Evolutionary conservation across 169 alveolate species (phyloP).

Genomic region (Plasmodium berghei): DNA sequence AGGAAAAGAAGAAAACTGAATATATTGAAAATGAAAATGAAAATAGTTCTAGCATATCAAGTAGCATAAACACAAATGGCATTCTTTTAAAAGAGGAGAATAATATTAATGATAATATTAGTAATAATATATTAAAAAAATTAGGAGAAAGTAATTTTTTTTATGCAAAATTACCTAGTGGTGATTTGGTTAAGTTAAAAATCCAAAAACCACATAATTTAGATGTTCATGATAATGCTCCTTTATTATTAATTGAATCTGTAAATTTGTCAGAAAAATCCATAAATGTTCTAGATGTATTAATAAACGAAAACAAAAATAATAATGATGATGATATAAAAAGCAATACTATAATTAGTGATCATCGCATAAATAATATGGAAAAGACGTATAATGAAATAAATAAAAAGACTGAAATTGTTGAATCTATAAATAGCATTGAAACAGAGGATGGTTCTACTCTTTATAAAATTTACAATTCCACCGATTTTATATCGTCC

Average conservation of each 20-base stretch:
- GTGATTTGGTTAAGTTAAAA: conserved; percentile 68
- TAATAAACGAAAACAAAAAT: conserved; percentile 1
- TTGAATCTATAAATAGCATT: conserved; percentile 32
- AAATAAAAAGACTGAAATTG: conserved; percentile 1
- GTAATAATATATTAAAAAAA: conserved; percentile 26
- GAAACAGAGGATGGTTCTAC: conserved; percentile 20
- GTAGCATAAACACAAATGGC: not conserved
- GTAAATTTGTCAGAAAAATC: conserved; percentile 19
- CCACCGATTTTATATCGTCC: too few relatives aligned
- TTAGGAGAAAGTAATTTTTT: conserved; percentile 38
- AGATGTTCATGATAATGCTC: conserved; percentile 42
- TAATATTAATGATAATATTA: not conserved
- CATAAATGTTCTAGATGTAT: conserved; percentile 3
- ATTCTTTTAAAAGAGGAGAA: not conserved
- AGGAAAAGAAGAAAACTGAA: conserved; percentile 6
- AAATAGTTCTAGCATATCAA: not conserved
- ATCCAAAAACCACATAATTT: conserved; percentile 12
- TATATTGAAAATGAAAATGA: not conserved
- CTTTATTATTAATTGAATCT: conserved; percentile 59
- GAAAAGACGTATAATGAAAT: conserved; percentile 32
- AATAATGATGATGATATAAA: conserved; percentile 10
- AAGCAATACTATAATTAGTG: conserved; percentile 5
- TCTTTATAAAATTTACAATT: conserved; percentile 1
- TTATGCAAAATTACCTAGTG: conserved; percentile 76
- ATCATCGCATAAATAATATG: conserved; percentile 15